Percentiles rank a stretch among this genome's conserved stretches.
Evolutionary conservation across 345 rosid species (phyloP).

Genomic region (Anacardium occidentale): DNA sequence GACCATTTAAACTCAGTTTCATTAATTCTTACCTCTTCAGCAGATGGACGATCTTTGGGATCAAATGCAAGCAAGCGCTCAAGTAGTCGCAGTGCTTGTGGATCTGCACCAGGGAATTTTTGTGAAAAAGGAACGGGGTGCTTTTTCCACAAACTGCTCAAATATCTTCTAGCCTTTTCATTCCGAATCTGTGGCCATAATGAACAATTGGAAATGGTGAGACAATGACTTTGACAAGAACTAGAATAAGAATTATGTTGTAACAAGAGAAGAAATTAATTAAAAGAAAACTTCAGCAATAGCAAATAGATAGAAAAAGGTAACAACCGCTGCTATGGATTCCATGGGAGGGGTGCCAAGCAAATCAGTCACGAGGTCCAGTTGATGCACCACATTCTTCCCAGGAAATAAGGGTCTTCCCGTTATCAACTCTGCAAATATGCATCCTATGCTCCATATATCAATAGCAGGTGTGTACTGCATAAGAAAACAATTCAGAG

Average conservation of each 20-base stretch:
- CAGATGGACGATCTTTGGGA: slow-evolving; percentile 92
- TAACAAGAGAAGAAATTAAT: slow-evolving; percentile 1
- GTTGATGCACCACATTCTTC: slow-evolving; percentile 86
- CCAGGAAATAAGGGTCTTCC: slow-evolving; percentile 96
- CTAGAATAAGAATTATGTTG: slow-evolving; percentile 2
- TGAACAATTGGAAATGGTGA: slow-evolving; percentile 22
- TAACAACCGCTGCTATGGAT: slow-evolving; percentile 76
- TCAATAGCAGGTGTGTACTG: slow-evolving; percentile 99
- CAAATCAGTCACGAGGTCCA: slow-evolving; percentile 92
- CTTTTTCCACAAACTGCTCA: slow-evolving; percentile 78
- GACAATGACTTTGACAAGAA: slow-evolving; percentile 1
- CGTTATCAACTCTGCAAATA: slow-evolving; percentile 88
- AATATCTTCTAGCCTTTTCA: slow-evolving; percentile 90
- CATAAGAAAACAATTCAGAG: slow-evolving; percentile 26
- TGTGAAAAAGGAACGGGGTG: slow-evolving; percentile 53
- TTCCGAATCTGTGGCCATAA: slow-evolving; percentile 70
- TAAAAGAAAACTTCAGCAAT: slow-evolving; percentile 25
- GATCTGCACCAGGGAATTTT: slow-evolving; percentile 66
- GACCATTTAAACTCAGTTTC: slow-evolving; percentile 4
- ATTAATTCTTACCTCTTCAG: slow-evolving; percentile 67
- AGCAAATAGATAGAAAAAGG: slow-evolving; percentile 15
- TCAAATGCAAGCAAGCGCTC: slow-evolving; percentile 89
- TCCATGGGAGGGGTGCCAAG: slow-evolving; percentile 88
- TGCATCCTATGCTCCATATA: slow-evolving; percentile 98
- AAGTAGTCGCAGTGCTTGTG: slow-evolving; percentile 71